Base-by-base conservation (phyloP, 352 stramenopile genomes). In the Phytophthora constricta region DNA sequence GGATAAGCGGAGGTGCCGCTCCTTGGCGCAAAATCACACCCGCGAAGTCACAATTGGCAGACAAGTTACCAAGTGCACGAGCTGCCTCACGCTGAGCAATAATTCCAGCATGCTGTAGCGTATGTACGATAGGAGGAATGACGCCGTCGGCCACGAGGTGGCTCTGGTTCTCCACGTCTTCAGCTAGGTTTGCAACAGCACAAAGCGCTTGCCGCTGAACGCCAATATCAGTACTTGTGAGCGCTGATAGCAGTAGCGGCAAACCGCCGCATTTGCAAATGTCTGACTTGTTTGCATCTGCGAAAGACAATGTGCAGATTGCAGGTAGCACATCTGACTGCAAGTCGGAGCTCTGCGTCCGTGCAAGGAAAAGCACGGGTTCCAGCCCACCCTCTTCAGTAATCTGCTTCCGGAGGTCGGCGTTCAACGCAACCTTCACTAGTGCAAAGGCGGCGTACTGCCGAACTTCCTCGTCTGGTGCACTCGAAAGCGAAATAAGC, bases 361-460 rank as follows among this genome's bases (percentile, higher is more conserved):
- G 77, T 4, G 94, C 92, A 1, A 99, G 87, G 70, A 97, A 99
- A 0, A 99, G 79, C n/a, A 99, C 94, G 0, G 97, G 92, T 69
- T 98, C 95, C 1, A 99, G 79, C 4, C 96, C 96, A 17, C 96
- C 96, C 72, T 98, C 96, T 47, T 98, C 91, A 0, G 96, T 98
- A 43, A 99, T 92, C 31, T 92, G 85, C 71, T 97, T 93, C 33
- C 95, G 90, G 39, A 99, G 74, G 62, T 99, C 92, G 1, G 92
- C 91, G 62, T 99, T 99, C 23, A 97, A 74, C 1, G 94, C 92
- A n/a, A 99, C 87, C 55, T 98, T 98, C 11, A 98, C 93, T 13
- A 99, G 76, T 25, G 96, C 95, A 59, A 97, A 98, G 1, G 96
- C 96, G 37, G 96, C 96, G 75, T 98, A 99, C 66, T 99, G 96